Evolutionary conservation across 78 protist genomes (phyloP).

Genomic region (slime mould (Dictyostelium discoideum)): dicty_2.7 NC_007090.3:2773501-2774000

Average conservation of each 20-base stretch:
- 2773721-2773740: not conserved
- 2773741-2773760: not conserved
- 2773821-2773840: too few relatives aligned
- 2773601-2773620: constrained; percentile 73
- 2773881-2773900: not conserved
- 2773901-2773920: not conserved
- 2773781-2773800: not conserved
- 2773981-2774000: not conserved
- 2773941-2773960: not conserved
- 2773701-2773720: not conserved
- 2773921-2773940: not conserved
- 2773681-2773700: not conserved
- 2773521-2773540: constrained; percentile 68
- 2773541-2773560: constrained; percentile 76
- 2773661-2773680: not conserved
- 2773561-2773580: constrained; percentile 51
- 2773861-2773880: too few relatives aligned
- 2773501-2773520: constrained; percentile 1
- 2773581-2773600: constrained; percentile 68
- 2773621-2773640: constrained; percentile 43
- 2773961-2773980: not conserved
- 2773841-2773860: too few relatives aligned
- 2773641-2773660: not conserved
- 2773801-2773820: not conserved
- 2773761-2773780: not conserved